Base-by-base conservation (phyloP, 2,329 filamentous ascomycete species). In the Endoconidiophora polonica region DNA sequence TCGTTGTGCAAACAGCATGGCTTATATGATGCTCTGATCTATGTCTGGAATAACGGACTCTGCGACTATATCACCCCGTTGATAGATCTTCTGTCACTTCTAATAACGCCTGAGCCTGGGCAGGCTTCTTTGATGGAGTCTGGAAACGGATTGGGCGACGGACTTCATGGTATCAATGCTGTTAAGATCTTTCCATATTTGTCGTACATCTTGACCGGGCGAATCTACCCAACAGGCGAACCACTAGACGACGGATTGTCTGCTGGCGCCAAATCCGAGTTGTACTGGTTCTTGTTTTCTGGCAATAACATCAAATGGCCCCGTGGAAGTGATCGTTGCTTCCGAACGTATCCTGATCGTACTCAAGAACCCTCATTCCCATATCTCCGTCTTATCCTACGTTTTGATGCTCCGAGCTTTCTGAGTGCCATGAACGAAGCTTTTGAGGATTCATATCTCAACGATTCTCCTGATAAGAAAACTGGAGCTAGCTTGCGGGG, bases 381-480 rank as follows among this genome's bases (percentile, higher is more conserved):
- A 0, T 90, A 93, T 59, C 72, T 98, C 14, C 77, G 83, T 40
- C 74, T 86, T 57, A 79, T 98, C 44, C 73, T 98, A 43, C 80
- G 84, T 55, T 94, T 93, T 57, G 87, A 96, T 62, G 80, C 88
- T 0, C 78, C 87, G 1, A 95, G 86, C 62, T 94, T 96, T 57
- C 74, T 98, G 66, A 96, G 88, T 62, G 86, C 90, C 58, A 68
- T 98, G 39, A 98, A 98, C 57, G 93, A 98, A 63, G 91, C 90
- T 1, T 98, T 98, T 58, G 91, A 98, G 62, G 90, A 98, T 59
- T 73, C 81, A 0, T 98, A 94, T 58, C 68, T 98, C 50, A 98
- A 98, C 58, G 84, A 88, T 55, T 75, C 79, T 5, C 72, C 77
- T 2, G 79, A 86, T 45, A 74, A 74, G 55, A 68, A 72, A 24